phyloP scores from a whole-genome alignment of 108 stramenopile genomes.

The Cyclotella atomus region DNA sequence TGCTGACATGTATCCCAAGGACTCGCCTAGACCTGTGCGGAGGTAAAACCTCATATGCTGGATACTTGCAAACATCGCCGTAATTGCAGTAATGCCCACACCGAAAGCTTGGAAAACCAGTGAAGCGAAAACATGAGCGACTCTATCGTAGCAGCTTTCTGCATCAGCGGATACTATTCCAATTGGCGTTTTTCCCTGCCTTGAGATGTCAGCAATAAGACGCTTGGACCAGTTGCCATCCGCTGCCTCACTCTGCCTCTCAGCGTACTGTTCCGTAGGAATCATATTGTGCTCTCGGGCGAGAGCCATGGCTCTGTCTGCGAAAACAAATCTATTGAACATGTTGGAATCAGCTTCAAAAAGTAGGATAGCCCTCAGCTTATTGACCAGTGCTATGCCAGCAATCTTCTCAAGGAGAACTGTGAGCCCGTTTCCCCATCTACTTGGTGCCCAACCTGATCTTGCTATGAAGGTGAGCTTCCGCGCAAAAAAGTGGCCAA shows the following conservation, averaged over 20 bases:
- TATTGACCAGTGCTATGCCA: slow-evolving; percentile 8
- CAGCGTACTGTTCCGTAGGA: slow-evolving; percentile 2
- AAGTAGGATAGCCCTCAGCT: slow-evolving; percentile 21
- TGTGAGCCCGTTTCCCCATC: slow-evolving; percentile 14
- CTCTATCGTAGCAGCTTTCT: slow-evolving; percentile 3
- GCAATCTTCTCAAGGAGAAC: slow-evolving; percentile 22
- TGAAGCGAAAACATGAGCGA: slow-evolving; percentile 2
- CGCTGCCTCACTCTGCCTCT: slow-evolving; percentile 5
- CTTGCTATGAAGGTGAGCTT: background rate
- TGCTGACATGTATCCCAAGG: background rate
- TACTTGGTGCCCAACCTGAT: background rate
- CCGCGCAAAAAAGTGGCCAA: background rate
- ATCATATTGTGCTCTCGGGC: slow-evolving; percentile 1
- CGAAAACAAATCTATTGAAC: background rate
- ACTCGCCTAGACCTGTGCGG: slow-evolving; percentile 7
- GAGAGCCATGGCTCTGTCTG: background rate
- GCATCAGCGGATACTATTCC: slow-evolving; percentile 5
- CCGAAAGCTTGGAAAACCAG: slow-evolving; percentile 9
- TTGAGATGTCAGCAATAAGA: background rate
- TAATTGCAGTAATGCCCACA: background rate
- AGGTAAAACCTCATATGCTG: slow-evolving; percentile 18
- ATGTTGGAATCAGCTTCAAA: slow-evolving; percentile 28
- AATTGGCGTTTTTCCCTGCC: background rate
- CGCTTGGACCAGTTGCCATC: slow-evolving; percentile 6
- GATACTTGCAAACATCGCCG: background rate